phyloP scores from a whole-genome alignment of 2,329 filamentous ascomycete genomes.

The Xylaria digitata region DNA sequence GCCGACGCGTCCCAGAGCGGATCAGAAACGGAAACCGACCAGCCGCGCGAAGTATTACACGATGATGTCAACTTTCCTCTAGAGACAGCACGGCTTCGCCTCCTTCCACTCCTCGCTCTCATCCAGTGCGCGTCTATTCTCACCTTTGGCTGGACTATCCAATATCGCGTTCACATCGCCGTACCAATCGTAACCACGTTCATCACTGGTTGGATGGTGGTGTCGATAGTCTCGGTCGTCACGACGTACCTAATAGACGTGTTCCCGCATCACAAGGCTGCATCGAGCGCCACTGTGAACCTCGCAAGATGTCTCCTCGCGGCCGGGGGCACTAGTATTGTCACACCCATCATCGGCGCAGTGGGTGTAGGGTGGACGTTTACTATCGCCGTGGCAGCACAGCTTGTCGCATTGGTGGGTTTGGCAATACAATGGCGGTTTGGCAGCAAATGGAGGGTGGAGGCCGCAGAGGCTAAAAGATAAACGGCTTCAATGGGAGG shows the following conservation, averaged over 20 bases:
- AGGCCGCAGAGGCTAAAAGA: constrained; percentile 28
- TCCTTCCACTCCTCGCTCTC: constrained; percentile 58
- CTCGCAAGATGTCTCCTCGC: constrained; percentile 63
- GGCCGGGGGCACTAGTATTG: constrained; percentile 61
- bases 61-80: constrained; percentile 54
- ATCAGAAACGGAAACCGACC: constrained; percentile 12
- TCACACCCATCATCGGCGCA: constrained; percentile 61
- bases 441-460: constrained; percentile 53
- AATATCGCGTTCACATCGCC: constrained; percentile 60
- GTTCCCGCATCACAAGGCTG: constrained; percentile 61
- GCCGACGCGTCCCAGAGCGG: constrained; percentile 3
- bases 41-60: constrained; percentile 13
- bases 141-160: constrained; percentile 65
- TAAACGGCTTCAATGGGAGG: neutral
- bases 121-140: constrained; percentile 60
- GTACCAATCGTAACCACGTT: constrained; percentile 63
- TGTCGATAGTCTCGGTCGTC: constrained; percentile 61
- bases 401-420: constrained; percentile 59
- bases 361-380: constrained; percentile 61
- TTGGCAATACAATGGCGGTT: constrained; percentile 58
- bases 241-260: constrained; percentile 66
- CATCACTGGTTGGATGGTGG: constrained; percentile 62
- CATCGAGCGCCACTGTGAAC: constrained; percentile 65
- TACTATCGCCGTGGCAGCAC: constrained; percentile 57
- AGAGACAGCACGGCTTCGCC: constrained; percentile 63